Evolutionary conservation across 805 yeast species (phyloP), one percentile per base, ranked within the genome.

Genomic region (Ogataea minuta): DNA sequence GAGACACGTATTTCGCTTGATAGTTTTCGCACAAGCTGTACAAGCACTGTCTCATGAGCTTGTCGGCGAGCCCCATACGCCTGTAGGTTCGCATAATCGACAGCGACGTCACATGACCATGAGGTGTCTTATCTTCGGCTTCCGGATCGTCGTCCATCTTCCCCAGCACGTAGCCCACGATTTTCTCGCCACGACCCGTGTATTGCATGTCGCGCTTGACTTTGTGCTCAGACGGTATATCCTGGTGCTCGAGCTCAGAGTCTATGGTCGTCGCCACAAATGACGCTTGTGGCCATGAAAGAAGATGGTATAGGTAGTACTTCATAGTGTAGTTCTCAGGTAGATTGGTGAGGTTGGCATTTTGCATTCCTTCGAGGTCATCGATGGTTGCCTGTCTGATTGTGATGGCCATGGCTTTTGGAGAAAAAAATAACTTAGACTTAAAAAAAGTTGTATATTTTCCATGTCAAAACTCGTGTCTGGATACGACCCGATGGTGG

Each of bases 271-370:
- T 83, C 12, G 99, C 99, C 25, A 93, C 98, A 67, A 81, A 93
- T 28, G 96, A 86, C 10, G 95, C 95, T 60, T 91, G 95, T 2
- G 99, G 99, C 99, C 99, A 93, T 25, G 97, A 82, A 36, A 91
- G 67, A 7, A 88, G 75, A 64, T 93, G 99, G 64, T 93, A 93
- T 73, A 93, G 76, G 66, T 93, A 93, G 66, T 89, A 93, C 62
- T 90, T 89, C 63, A 90, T 68, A 48, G 85, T 82, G 60, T 93
- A 93, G 66, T 93, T 93, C 62, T 93, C 99, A 5, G 99, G 99
- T 45, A 93, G 70, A 57, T 91, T 91, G 49, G 84, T 84, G 61
- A 90, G 68, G 60, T 90, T 90, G 46, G 95, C 93, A 70, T 88
- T 89, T 62, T 91, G 99, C 90, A 91, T 93, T 13, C 93, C 93